Evolutionary conservation across 2,329 filamentous ascomycete genomes (phyloP), one percentile per base, ranked within the genome.

Genomic region (Trichophyton verrucosum): DNA sequence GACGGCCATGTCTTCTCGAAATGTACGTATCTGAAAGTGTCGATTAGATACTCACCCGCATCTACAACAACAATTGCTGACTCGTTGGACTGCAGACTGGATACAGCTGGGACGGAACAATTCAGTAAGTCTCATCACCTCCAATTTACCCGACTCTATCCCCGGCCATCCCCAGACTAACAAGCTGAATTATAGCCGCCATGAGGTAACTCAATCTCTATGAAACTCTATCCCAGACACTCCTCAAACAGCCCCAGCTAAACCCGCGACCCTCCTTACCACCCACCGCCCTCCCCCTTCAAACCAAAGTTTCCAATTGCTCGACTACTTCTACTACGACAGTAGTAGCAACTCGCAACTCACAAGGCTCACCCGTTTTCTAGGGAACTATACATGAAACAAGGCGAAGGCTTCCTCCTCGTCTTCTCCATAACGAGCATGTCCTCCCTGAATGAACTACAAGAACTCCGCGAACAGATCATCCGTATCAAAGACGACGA

Each of bases 401-500:
- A 90, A 44, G 90, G 90, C 60, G 89, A 95, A 75, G 90, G 91
- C 0, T 96, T 96, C 72, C 82, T 96, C 60, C 81, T 96, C 42
- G 91, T 95, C 61, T 96, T 95, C 76, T 92, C 88, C 75, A 95
- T 95, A 70, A 92, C 89, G 17, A 94, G 89, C 64, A 80, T 82
- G 63, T 88, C 88, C 38, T 95, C 89, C n/a, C 80, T 96, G 46
- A 82, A 85, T 67, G 90, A 96, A 74, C 82, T 96, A 33, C 81
- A 84, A 66, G 86, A 88, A 67, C 80, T 96, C 47, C 86, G 89
- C 58, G 89, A 95, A 69, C 89, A 95, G 74, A 95, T 96, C 65
- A 86, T 91, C 63, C 88, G 89, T 63, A 92, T 95, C 75, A 95
- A 95, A 76, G 88, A 91, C 72, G 88, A 92, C 73, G 87, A 90